These are phyloP conservation scores for Mesembryanthemum crystallinum DNA, from an alignment of 148 eudicot species.

Conservation along the genomic window DNA sequence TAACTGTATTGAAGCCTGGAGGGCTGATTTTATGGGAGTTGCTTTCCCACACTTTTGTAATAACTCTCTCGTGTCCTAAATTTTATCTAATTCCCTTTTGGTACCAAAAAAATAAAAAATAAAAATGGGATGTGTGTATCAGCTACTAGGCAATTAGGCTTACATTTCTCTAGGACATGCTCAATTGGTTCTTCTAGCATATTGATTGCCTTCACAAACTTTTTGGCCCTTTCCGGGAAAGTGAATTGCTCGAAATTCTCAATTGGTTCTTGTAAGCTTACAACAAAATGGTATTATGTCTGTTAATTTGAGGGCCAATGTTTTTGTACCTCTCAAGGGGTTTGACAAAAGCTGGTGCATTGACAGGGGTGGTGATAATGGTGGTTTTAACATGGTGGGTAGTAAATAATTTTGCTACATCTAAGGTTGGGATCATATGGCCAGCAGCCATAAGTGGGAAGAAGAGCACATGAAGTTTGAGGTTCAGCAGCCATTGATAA, in stretches of 20 bases:
- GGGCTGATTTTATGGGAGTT: too few species aligned
- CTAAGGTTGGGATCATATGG: slow-evolving; percentile 45
- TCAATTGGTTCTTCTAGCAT: slow-evolving; percentile 29
- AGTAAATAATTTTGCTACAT: slow-evolving; percentile 35
- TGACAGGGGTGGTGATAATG: slow-evolving; percentile 40
- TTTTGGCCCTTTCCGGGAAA: slow-evolving; percentile 4
- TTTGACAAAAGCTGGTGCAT: slow-evolving; percentile 28
- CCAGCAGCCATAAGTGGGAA: slow-evolving; percentile 45
- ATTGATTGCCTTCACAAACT: slow-evolving; percentile 13
- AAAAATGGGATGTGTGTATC: slow-evolving; percentile 32
- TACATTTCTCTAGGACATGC: background rate
- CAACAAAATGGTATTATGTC: slow-evolving; percentile 30
- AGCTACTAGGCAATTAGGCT: slow-evolving; percentile 38
- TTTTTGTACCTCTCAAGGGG: slow-evolving; percentile 13
- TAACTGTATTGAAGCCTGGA: too few species aligned
- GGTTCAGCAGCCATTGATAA: slow-evolving; percentile 17
- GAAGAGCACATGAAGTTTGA: slow-evolving; percentile 27
- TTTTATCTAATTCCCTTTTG: too few species aligned
- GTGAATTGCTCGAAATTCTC: slow-evolving; percentile 24
- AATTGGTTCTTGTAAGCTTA: slow-evolving; percentile 24
- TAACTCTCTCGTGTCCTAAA: too few species aligned
- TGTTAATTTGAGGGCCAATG: slow-evolving; percentile 12
- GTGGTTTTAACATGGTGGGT: slow-evolving; percentile 26
- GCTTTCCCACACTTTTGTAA: too few species aligned
- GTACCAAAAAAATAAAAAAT: too few species aligned